These are phyloP conservation scores for Acanthamoeba triangularis DNA, from an alignment of 208 protist genomes.

Conservation along the genomic window DNA sequence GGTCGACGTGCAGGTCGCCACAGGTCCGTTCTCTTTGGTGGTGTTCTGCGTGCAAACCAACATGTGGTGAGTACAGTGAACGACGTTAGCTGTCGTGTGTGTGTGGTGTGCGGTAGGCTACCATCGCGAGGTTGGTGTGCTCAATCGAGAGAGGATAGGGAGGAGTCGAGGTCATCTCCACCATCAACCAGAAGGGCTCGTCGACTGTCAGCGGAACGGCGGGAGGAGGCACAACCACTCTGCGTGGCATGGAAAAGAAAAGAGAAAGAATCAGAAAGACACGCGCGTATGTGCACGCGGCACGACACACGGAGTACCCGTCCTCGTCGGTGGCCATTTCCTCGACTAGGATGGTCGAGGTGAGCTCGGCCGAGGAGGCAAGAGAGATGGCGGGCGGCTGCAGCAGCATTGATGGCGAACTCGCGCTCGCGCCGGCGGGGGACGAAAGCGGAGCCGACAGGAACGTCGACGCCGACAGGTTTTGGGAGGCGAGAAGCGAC, in stretches of 20 bases:
- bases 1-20: background rate
- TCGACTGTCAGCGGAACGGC: conserved; percentile 1
- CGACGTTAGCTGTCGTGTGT: background rate
- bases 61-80: too few relatives aligned
- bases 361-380: conserved; percentile 18
- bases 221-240: background rate
- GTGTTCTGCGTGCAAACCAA: background rate
- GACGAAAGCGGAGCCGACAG: background rate
- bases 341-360: conserved; percentile 29
- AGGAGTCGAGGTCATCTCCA: conserved; percentile 45
- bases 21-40: background rate
- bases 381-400: background rate
- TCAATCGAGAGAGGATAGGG: conserved; percentile 25
- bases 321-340: conserved; percentile 4
- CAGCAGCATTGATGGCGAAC: background rate
- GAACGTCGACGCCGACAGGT: conserved; percentile 1
- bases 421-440: background rate
- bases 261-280: too few relatives aligned
- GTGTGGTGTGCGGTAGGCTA: background rate
- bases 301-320: background rate
- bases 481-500: background rate
- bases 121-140: background rate
- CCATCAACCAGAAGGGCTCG: conserved; percentile 34
- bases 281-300: background rate
- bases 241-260: background rate